Evolutionary conservation across 2,329 filamentous ascomycete species (phyloP).

Genomic region (Chrysoporthe austroafricana): DNA sequence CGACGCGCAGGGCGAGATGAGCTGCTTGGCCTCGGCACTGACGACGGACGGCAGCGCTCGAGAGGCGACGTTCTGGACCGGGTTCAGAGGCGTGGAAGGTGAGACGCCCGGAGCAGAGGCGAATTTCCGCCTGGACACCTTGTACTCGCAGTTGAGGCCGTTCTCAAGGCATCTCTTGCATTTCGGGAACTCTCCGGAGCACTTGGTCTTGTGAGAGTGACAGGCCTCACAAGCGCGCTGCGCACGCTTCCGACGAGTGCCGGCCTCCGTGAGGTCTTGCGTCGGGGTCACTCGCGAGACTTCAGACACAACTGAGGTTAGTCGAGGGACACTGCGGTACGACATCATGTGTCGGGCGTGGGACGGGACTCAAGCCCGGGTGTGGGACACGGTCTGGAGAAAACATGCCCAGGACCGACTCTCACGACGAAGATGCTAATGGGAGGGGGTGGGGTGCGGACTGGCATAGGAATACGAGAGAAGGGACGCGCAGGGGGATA

Average conservation of each 20-base stretch:
- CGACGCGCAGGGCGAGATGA: slow-evolving; percentile 10
- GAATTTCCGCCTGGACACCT: slow-evolving; percentile 44
- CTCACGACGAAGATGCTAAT: neutral
- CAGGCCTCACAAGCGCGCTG: slow-evolving; percentile 48
- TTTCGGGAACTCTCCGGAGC: slow-evolving; percentile 45
- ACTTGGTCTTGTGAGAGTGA: slow-evolving; percentile 49
- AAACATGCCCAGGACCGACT: neutral
- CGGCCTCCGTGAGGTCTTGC: slow-evolving; percentile 47
- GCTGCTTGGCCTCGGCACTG: slow-evolving; percentile 11
- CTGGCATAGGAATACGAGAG: neutral
- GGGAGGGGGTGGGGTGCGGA: neutral
- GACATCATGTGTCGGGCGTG: slow-evolving; percentile 1
- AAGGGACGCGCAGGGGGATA: neutral
- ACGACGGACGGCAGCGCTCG: slow-evolving; percentile 10
- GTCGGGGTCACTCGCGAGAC: slow-evolving; percentile 45
- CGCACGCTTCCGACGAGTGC: slow-evolving; percentile 46
- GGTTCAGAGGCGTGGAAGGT: slow-evolving; percentile 12
- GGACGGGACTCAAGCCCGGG: neutral
- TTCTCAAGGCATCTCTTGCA: slow-evolving; percentile 44
- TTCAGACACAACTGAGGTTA: slow-evolving; percentile 27
- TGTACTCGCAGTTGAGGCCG: slow-evolving; percentile 46
- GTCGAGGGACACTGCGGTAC: neutral
- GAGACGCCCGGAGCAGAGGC: slow-evolving; percentile 36
- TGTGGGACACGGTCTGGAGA: neutral
- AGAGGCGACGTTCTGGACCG: slow-evolving; percentile 4